Evolutionary conservation across 2,329 filamentous ascomycete species (phyloP), one percentile per base, ranked within the genome.

Genomic region (Didymella pomorum): DNA sequence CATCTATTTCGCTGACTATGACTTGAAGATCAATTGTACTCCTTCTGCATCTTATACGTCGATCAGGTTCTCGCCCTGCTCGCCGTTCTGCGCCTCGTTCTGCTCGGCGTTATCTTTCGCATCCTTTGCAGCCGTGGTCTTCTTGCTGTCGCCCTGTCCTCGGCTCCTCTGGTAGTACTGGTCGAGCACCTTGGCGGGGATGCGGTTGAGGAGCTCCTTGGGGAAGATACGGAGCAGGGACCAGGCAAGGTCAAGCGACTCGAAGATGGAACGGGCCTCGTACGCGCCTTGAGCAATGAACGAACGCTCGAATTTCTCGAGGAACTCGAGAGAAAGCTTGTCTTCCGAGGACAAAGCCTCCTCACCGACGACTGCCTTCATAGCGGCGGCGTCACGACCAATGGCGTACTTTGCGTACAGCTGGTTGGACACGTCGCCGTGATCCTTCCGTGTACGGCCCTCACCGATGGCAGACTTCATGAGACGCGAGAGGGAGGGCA

Each of bases 381-480:
- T 99, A 77, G 93, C 90, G 35, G 96, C 94, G 20, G 95, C 95
- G 74, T 99, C 95, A 85, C 94, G 93, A 76, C 95, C 95, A 76
- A 99, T 98, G 79, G 95, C 95, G 79, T 99, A 99, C 82, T 99
- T 99, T 81, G 95, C 95, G 79, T 99, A 99, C 66, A 99, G 87
- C 84, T 99, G 95, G 84, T 99, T 99, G 69, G 95, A 99, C 49
- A 99, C 95, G 81, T 99, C 95, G 70, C 92, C 92, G 80, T 99
- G 95, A 74, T 99, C 96, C 80, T 92, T 93, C 72, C 95, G 91
- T 25, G 95, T 99, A 85, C 93, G 94, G 66, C 92, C 92, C 82
- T 98, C 93, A 71, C 95, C 95, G 74, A 99, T 99, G 78, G 95
- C 95, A 74, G 95, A 99, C 82, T 99, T 99, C 95, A 99, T 99